A percentile compares a stretch with the other conserved stretches of the same genome.
These are phyloP conservation scores for Dactylonectria macrodidyma DNA, from an alignment of 2,329 filamentous ascomycete genomes.

Conservation along the genomic window DNA sequence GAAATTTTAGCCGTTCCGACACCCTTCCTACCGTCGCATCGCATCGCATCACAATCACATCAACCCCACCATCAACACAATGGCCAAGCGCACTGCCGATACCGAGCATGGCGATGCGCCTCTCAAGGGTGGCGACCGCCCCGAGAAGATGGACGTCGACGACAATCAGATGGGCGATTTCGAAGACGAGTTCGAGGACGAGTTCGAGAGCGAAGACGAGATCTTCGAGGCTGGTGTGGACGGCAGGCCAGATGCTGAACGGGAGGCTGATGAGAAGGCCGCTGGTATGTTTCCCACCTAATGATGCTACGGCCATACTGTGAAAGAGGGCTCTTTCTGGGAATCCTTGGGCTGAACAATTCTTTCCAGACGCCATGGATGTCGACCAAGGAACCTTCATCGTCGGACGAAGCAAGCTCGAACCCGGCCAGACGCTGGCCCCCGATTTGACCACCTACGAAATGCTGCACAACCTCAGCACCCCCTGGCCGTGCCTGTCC, in stretches of 20 bases:
- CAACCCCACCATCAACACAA: constrained; percentile 1
- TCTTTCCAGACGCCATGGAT: constrained; percentile 81
- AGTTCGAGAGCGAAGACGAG: constrained; percentile 91
- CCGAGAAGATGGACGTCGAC: constrained; percentile 78
- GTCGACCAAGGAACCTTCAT: constrained; percentile 97
- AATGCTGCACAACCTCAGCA: constrained; percentile 95
- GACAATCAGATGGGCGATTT: constrained; percentile 82
- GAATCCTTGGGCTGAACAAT: neutral
- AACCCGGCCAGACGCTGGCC: constrained; percentile 89
- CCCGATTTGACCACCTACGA: constrained; percentile 97
- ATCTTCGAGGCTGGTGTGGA: constrained; percentile 96
- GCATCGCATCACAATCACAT: constrained; percentile 34
- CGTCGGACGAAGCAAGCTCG: constrained; percentile 91
- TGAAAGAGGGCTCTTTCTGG: neutral
- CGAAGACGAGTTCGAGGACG: constrained; percentile 95
- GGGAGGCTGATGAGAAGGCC: constrained; percentile 86
- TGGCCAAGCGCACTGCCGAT: constrained; percentile 39
- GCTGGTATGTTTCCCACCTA: constrained; percentile 46
- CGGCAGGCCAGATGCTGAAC: constrained; percentile 90
- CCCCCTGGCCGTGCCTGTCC: constrained; percentile 96
- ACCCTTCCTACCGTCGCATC: neutral
- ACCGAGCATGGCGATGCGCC: constrained; percentile 61
- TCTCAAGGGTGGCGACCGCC: constrained; percentile 73
- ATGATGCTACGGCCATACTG: neutral
- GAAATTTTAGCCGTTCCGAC: neutral